A percentile compares a stretch with the other conserved stretches of the same genome.
phyloP scores from a whole-genome alignment of 2,329 filamentous ascomycete genomes.

The Arthroderma sp. region DNA sequence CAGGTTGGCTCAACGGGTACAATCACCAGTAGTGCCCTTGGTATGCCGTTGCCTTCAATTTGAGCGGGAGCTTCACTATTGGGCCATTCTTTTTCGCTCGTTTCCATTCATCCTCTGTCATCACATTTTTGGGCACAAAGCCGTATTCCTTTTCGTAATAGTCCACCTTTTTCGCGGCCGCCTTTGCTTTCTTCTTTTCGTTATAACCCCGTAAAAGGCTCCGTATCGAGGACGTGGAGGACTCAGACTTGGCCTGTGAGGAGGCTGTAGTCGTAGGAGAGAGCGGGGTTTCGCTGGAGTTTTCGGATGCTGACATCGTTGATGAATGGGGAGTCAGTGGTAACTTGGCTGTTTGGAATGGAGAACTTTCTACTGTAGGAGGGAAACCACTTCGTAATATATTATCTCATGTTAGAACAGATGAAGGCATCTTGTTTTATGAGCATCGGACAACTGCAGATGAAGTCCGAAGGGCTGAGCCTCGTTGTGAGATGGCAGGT shows the following conservation, averaged over 20 bases:
- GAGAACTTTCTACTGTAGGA: too few relatives aligned
- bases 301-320: too few relatives aligned
- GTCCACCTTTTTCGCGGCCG: not conserved
- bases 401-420: too few relatives aligned
- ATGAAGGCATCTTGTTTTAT: too few relatives aligned
- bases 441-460: too few relatives aligned
- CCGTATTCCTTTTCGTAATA: conserved; percentile 1
- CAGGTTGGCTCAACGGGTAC: too few relatives aligned
- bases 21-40: too few relatives aligned
- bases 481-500: too few relatives aligned
- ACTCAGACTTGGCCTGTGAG: not conserved
- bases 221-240: not conserved
- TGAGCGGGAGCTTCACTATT: not conserved
- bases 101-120: not conserved
- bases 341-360: too few relatives aligned
- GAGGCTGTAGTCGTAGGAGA: not conserved
- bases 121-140: conserved; percentile 1
- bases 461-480: too few relatives aligned
- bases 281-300: not conserved
- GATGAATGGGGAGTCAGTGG: too few relatives aligned
- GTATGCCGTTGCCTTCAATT: not conserved
- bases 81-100: not conserved
- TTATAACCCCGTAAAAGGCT: not conserved
- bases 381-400: too few relatives aligned
- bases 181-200: not conserved